These are phyloP conservation scores for Candida buenavistaensis DNA, from an alignment of 1,139 yeast genomes.

Conservation along the genomic window DNA sequence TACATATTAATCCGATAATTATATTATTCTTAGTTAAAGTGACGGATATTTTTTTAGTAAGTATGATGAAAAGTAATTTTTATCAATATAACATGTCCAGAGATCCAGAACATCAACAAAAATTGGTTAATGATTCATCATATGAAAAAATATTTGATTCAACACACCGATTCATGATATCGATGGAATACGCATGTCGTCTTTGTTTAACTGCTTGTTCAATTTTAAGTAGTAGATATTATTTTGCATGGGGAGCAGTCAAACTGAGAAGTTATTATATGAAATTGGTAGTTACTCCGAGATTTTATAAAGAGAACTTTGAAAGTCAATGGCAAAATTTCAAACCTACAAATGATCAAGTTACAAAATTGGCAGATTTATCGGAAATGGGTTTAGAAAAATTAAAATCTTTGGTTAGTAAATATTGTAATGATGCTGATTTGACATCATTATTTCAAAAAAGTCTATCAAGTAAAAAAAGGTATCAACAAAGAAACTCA, in stretches of 20 bases:
- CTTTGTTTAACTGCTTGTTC: constrained; percentile 31
- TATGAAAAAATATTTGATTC: constrained; percentile 20
- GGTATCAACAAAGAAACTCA: neutral
- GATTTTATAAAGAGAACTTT: constrained; percentile 28
- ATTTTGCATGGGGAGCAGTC: constrained; percentile 49
- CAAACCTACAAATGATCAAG: constrained; percentile 19
- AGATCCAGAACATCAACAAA: constrained; percentile 18
- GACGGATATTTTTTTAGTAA: constrained; percentile 31
- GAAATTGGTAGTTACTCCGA: constrained; percentile 25
- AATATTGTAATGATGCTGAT: constrained; percentile 13
- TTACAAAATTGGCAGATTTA: constrained; percentile 22
- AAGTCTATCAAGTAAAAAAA: neutral
- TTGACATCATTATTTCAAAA: constrained; percentile 10
- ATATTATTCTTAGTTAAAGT: constrained; percentile 38
- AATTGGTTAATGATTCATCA: constrained; percentile 14
- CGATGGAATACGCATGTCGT: constrained; percentile 32
- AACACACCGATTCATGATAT: constrained; percentile 25
- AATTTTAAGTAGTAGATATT: constrained; percentile 41
- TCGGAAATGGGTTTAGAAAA: constrained; percentile 8
- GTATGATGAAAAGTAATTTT: constrained; percentile 29
- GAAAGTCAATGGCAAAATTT: constrained; percentile 12
- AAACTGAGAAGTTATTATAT: constrained; percentile 38
- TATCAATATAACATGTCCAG: constrained; percentile 16
- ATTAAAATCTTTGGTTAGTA: constrained; percentile 8
- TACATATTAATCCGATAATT: constrained; percentile 40